These are phyloP conservation scores for Chloranthus sessilifolius DNA, from an alignment of 164 flowering plant species.

Conservation along the genomic window DNA sequence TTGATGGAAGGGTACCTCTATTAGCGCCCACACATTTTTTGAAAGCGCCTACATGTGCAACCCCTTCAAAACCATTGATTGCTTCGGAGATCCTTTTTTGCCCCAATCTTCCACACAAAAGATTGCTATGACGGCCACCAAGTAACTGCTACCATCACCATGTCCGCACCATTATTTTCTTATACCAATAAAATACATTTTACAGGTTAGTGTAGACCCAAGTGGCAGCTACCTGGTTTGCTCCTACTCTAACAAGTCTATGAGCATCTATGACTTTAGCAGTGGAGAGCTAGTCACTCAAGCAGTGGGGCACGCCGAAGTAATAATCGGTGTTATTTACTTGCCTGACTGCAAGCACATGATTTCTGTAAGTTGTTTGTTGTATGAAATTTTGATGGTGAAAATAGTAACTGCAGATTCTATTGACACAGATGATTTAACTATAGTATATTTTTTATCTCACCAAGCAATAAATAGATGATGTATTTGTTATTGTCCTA, in stretches of 20 bases:
- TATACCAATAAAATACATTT: slow-evolving; percentile 3
- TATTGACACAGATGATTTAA: too few species aligned
- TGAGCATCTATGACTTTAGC: slow-evolving; percentile 53
- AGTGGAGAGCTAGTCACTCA: slow-evolving; percentile 51
- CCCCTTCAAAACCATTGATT: too few species aligned
- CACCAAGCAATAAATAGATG: too few species aligned
- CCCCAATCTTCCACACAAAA: too few species aligned
- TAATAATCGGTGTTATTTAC: slow-evolving; percentile 57
- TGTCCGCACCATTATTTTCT: background rate
- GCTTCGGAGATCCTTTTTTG: too few species aligned
- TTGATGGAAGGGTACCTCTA: too few species aligned
- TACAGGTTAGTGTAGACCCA: slow-evolving; percentile 59
- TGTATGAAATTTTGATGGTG: background rate
- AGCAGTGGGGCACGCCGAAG: slow-evolving; percentile 65
- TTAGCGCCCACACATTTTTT: too few species aligned
- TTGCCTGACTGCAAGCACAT: slow-evolving; percentile 72
- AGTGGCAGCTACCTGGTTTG: slow-evolving; percentile 65
- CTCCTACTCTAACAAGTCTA: slow-evolving; percentile 66
- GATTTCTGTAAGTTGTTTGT: slow-evolving; percentile 54
- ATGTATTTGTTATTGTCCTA: too few species aligned
- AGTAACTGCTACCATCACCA: background rate
- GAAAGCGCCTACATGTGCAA: too few species aligned
- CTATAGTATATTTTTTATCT: too few species aligned
- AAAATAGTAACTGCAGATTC: background rate
- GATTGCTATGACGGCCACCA: slow-evolving; percentile 5